These are phyloP conservation scores for Nitzschia sp. DNA, from an alignment of 108 stramenopile genomes.

Conservation along the genomic window DNA sequence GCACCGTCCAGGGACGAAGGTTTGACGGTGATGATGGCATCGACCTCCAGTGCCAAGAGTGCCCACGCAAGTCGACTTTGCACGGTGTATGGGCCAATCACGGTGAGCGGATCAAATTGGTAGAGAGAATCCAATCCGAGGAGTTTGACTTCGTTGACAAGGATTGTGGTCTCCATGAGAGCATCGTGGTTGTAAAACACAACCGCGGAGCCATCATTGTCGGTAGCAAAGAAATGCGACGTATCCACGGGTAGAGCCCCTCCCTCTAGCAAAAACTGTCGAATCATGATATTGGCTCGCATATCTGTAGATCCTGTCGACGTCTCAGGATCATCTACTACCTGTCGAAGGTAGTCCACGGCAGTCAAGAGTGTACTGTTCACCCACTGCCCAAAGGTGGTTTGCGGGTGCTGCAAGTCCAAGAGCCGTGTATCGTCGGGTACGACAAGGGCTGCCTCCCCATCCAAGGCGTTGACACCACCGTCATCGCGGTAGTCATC, in stretches of 20 bases:
- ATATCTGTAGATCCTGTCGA: conserved; percentile 15
- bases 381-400: conserved; percentile 20
- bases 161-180: conserved; percentile 55
- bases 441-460: background rate
- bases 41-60: conserved; percentile 51
- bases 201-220: conserved; percentile 11
- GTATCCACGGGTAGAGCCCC: conserved; percentile 5
- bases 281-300: conserved; percentile 52
- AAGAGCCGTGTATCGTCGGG: background rate
- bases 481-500: conserved; percentile 2
- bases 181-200: conserved; percentile 60
- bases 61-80: conserved; percentile 57
- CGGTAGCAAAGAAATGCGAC: background rate
- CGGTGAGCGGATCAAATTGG: conserved; percentile 43
- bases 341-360: conserved; percentile 9
- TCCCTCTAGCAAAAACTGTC: conserved; percentile 42
- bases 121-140: conserved; percentile 65
- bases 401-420: conserved; percentile 9
- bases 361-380: conserved; percentile 11
- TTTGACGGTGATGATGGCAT: conserved; percentile 35
- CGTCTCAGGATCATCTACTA: background rate
- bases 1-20: conserved; percentile 39
- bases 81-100: conserved; percentile 57
- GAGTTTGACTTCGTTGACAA: conserved; percentile 41
- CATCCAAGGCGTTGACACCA: conserved; percentile 2